These are phyloP conservation scores for Entomophthora muscae DNA, from an alignment of 371 early-diverging fungal genomes.

Conservation along the genomic window DNA sequence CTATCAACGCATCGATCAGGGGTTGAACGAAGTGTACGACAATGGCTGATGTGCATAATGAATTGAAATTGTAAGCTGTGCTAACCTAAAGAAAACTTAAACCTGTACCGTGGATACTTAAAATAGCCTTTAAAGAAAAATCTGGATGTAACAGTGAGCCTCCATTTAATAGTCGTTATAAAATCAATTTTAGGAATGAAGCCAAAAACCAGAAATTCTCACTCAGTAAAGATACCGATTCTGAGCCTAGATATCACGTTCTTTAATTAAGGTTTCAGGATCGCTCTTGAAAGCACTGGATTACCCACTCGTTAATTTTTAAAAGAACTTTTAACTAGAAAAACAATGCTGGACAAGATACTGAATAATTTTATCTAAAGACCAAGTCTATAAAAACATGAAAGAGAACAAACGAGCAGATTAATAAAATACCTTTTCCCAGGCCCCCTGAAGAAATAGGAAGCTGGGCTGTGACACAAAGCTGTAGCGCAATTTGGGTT, in stretches of 20 bases:
- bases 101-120: not conserved
- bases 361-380: not conserved
- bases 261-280: too few relatives aligned
- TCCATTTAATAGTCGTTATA: too few relatives aligned
- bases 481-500: not conserved
- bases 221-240: too few relatives aligned
- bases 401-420: too few relatives aligned
- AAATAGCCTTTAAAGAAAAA: not conserved
- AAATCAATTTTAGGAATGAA: too few relatives aligned
- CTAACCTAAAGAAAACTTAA: not conserved
- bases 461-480: not conserved
- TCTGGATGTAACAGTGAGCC: too few relatives aligned
- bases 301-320: too few relatives aligned
- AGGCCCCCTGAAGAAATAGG: not conserved
- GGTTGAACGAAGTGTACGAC: too few relatives aligned
- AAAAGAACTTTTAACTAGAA: not conserved
- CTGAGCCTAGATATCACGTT: too few relatives aligned
- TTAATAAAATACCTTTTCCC: not conserved
- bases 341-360: not conserved
- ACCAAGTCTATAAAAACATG: not conserved
- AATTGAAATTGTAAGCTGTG: not conserved
- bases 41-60: too few relatives aligned
- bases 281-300: too few relatives aligned
- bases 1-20: not conserved
- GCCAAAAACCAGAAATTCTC: too few relatives aligned